phyloP scores from a whole-genome alignment of 306 rosid genomes.

The Hylodesmum podocarpum region DNA sequence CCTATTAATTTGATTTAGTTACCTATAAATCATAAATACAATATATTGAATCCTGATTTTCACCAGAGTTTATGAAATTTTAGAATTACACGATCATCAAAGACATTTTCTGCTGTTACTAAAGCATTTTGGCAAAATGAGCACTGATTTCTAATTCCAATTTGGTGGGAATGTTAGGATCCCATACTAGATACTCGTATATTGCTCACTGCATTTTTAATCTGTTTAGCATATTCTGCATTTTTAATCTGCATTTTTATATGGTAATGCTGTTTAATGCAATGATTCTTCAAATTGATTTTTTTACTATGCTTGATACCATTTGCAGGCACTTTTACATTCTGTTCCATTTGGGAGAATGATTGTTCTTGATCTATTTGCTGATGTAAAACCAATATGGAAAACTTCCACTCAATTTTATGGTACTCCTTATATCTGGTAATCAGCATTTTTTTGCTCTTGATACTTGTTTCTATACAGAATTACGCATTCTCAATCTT shows the following conservation, averaged over 20 bases:
- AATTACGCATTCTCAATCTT: slow-evolving; percentile 12
- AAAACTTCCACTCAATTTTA: slow-evolving; percentile 81
- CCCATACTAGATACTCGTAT: not conserved
- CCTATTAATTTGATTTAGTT: too few relatives aligned
- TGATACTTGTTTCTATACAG: slow-evolving; percentile 10
- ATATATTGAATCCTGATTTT: too few relatives aligned
- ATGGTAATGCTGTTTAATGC: slow-evolving; percentile 1
- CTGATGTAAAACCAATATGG: slow-evolving; percentile 96
- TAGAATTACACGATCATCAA: not conserved
- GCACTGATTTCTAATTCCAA: not conserved
- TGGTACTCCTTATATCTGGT: slow-evolving; percentile 95
- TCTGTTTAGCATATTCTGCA: not conserved
- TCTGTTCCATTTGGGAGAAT: slow-evolving; percentile 90
- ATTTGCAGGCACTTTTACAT: slow-evolving; percentile 86
- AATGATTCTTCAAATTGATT: not conserved
- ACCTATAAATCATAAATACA: too few relatives aligned
- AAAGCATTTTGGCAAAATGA: not conserved
- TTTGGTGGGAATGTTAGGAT: not conserved
- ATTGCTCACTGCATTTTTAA: not conserved
- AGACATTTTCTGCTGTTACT: not conserved
- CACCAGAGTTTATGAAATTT: not conserved
- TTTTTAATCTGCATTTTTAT: too few relatives aligned
- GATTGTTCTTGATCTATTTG: slow-evolving; percentile 97
- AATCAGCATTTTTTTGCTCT: slow-evolving; percentile 30
- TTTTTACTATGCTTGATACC: slow-evolving; percentile 12